These are phyloP conservation scores for Jacaranda copaia DNA, from an alignment of 257 asterid genomes.

Conservation along the genomic window DNA sequence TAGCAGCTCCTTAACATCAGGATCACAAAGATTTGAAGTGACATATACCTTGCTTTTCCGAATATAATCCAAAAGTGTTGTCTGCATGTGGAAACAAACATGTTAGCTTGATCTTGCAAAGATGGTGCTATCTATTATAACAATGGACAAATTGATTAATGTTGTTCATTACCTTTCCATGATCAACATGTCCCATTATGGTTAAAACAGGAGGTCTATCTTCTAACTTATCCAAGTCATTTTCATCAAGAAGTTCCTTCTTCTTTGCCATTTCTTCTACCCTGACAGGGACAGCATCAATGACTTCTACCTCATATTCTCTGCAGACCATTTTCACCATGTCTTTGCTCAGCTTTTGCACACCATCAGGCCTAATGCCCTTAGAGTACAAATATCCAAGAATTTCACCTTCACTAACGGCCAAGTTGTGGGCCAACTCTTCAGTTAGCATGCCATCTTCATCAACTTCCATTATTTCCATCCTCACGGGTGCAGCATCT, in stretches of 20 bases:
- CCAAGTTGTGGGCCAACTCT: conserved; percentile 89
- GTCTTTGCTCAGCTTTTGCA: conserved; percentile 90
- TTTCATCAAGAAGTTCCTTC: conserved; percentile 82
- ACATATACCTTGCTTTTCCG: conserved; percentile 81
- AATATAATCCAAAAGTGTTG: conserved; percentile 90
- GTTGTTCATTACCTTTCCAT: conserved; percentile 80
- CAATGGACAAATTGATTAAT: conserved; percentile 10
- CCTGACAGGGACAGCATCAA: conserved; percentile 71
- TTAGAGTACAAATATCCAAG: conserved; percentile 76
- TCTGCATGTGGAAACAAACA: conserved; percentile 59
- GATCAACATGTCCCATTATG: conserved; percentile 99
- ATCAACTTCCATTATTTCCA: conserved; percentile 90
- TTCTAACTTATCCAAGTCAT: conserved; percentile 84
- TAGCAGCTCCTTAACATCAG: background rate
- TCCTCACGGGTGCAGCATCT: conserved; percentile 93
- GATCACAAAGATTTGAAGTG: conserved; percentile 16
- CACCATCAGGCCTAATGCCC: conserved; percentile 97
- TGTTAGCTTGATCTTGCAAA: conserved; percentile 27
- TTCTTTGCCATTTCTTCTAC: conserved; percentile 97
- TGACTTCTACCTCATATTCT: conserved; percentile 89
- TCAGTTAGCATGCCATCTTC: conserved; percentile 93
- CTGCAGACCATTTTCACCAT: conserved; percentile 97
- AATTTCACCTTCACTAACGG: conserved; percentile 90
- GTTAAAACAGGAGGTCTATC: conserved; percentile 95
- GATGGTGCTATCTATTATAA: conserved; percentile 2